Evolutionary conservation across 495 filamentous ascomycete genomes (phyloP), one percentile per base, ranked within the genome.

Genomic region (Staphylotrichum longicolle): DNA sequence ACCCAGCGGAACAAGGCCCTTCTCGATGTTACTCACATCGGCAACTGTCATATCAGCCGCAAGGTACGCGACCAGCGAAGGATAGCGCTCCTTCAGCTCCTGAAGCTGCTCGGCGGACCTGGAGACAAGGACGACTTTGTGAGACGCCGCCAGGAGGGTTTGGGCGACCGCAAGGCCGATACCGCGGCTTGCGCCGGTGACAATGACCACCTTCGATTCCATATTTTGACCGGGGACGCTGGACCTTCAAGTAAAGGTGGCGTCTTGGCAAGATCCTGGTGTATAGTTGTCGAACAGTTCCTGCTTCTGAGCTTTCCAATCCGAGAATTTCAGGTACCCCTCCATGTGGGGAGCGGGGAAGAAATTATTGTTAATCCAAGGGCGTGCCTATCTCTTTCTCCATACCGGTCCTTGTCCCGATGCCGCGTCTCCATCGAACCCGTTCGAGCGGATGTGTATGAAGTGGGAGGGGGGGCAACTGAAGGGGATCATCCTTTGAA

Each of bases 101-200:
- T 89, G 80, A 53, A 98, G 80, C 39, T 84, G 81, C 40, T 81
- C 80, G 46, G 80, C 71, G 62, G 82, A 89, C 59, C 94, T 86
- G 12, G 94, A 88, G 35, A 93, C 78, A 5, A 91, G 77, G 45
- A 96, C 83, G 20, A 96, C 80, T 50, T 88, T 90, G 76, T 91
- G 85, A 0, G 78, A 76, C 9, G 80, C 71, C n/a, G 78, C 63
- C 55, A 97, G 83, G 40, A 98, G 83, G 67, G 85, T 82, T 63
- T 88, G 78, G 35, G 89, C 82, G 33, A 93, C 83, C 9, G 91
- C 91, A 30, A 89, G 83, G 51, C 94, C 94, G 62, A 98, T 89
- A 41, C 94, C 93, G 12, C 84, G 82, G 58, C 85, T 87, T 14
- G 84, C 73, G 14, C 90, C 90, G 4, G 88, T 91, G 35, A 92